phyloP scores from a whole-genome alignment of 2,329 filamentous ascomycete genomes.

The Apiospora koreana region DNA sequence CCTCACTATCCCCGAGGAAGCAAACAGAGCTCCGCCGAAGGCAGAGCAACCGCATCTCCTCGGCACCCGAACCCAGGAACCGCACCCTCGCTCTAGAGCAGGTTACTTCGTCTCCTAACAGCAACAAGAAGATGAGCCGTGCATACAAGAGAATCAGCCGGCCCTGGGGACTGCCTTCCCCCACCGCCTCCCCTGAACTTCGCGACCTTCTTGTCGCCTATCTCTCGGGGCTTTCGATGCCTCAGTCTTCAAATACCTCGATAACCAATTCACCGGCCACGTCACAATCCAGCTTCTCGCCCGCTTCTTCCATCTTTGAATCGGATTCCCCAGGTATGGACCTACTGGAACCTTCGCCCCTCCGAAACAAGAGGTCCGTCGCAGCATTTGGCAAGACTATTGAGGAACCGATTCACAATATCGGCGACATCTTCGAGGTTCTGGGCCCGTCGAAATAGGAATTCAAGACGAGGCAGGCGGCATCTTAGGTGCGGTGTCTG shows the following conservation, averaged over 20 bases:
- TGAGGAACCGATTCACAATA: constrained; percentile 21
- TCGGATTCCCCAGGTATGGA: constrained; percentile 20
- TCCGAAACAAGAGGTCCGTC: constrained; percentile 10
- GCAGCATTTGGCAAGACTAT: constrained; percentile 19
- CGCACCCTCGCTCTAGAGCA: neutral
- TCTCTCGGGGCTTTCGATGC: constrained; percentile 16
- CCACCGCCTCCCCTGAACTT: constrained; percentile 20
- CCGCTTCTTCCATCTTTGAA: constrained; percentile 12
- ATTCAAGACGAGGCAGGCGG: neutral
- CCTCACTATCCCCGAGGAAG: constrained; percentile 25
- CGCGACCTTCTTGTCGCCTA: constrained; percentile 24
- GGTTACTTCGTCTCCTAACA: neutral
- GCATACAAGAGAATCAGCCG: constrained; percentile 29
- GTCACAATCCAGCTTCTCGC: constrained; percentile 13
- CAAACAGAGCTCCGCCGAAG: constrained; percentile 23
- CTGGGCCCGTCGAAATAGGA: constrained; percentile 13
- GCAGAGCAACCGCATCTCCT: constrained; percentile 23
- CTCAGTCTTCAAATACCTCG: constrained; percentile 16
- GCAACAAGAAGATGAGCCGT: constrained; percentile 22
- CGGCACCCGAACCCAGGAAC: constrained; percentile 16
- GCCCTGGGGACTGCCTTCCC: constrained; percentile 21
- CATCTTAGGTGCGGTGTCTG: neutral
- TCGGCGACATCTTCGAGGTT: constrained; percentile 29
- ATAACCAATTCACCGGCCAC: constrained; percentile 19
- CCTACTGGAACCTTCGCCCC: constrained; percentile 23